Evolutionary conservation across 1,284 basidiomycete species (phyloP).

Genomic region (Cutaneotrichosporon spelunceum): DNA sequence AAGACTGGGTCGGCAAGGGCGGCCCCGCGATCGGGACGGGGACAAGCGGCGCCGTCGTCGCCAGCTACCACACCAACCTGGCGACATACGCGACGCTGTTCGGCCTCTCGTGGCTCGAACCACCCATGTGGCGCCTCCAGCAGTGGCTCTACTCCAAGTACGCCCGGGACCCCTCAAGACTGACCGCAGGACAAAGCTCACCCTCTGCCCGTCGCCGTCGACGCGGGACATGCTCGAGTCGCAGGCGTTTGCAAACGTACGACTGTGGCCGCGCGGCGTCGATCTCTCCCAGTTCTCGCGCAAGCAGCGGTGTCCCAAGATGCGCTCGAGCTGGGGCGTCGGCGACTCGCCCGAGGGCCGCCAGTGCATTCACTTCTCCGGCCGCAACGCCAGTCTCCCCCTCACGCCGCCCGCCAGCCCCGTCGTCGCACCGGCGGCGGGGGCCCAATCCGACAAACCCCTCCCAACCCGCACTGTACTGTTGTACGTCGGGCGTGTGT

Average conservation of each 20-base stretch:
- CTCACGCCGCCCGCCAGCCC: conserved; percentile 45
- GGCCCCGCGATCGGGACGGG: conserved; percentile 48
- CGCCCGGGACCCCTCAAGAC: conserved; percentile 25
- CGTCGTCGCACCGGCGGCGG: conserved; percentile 25
- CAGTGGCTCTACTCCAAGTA: conserved; percentile 47
- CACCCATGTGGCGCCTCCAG: conserved; percentile 52
- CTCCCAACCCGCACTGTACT: conserved; percentile 38
- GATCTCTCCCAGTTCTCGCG: conserved; percentile 54
- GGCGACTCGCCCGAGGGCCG: conserved; percentile 20
- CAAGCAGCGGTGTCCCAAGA: conserved; percentile 48
- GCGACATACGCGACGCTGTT: conserved; percentile 58
- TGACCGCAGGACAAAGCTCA: conserved; percentile 47
- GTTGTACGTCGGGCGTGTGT: conserved; percentile 52
- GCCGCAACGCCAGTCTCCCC: conserved; percentile 40
- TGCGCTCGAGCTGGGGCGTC: conserved; percentile 55
- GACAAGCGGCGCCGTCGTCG: conserved; percentile 54
- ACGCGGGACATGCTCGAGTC: conserved; percentile 55
- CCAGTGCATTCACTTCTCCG: conserved; percentile 45
- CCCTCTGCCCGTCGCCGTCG: conserved; percentile 57
- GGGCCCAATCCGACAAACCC: background rate
- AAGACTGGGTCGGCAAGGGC: conserved; percentile 43
- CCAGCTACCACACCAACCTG: conserved; percentile 59
- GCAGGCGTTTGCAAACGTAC: conserved; percentile 54
- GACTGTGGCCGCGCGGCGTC: conserved; percentile 58
- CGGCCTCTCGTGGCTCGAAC: conserved; percentile 56